phyloP scores from a whole-genome alignment of 345 rosid species.

The Hirschfeldia incana region DNA sequence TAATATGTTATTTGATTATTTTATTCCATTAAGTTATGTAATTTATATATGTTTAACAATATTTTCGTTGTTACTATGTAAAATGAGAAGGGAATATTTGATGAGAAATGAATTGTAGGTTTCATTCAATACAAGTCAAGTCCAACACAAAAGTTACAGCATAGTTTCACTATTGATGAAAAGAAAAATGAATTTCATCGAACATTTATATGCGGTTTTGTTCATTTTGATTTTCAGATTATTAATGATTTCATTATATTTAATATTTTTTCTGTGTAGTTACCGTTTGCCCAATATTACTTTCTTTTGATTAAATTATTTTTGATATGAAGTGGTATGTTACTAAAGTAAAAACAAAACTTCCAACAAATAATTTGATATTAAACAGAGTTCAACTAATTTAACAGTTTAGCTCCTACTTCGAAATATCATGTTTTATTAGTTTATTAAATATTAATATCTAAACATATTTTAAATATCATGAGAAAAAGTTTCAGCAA shows the following conservation, averaged over 20 bases:
- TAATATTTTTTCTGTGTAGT: background rate
- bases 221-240: background rate
- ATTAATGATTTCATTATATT: background rate
- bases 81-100: background rate
- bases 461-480: background rate
- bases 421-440: background rate
- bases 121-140: background rate
- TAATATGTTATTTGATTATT: too few relatives aligned
- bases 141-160: background rate
- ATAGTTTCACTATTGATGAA: background rate
- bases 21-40: too few relatives aligned
- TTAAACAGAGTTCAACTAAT: background rate
- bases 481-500: background rate
- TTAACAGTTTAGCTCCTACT: background rate
- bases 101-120: background rate
- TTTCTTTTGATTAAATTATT: too few relatives aligned
- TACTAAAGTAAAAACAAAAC: background rate
- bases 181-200: background rate
- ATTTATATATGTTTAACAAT: too few relatives aligned
- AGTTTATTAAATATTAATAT: background rate
- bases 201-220: background rate
- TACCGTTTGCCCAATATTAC: background rate
- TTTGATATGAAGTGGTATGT: background rate
- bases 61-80: background rate
- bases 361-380: background rate